Evolutionary conservation across 2,329 filamentous ascomycete genomes (phyloP).

Genomic region (Colletotrichum godetiae): DNA sequence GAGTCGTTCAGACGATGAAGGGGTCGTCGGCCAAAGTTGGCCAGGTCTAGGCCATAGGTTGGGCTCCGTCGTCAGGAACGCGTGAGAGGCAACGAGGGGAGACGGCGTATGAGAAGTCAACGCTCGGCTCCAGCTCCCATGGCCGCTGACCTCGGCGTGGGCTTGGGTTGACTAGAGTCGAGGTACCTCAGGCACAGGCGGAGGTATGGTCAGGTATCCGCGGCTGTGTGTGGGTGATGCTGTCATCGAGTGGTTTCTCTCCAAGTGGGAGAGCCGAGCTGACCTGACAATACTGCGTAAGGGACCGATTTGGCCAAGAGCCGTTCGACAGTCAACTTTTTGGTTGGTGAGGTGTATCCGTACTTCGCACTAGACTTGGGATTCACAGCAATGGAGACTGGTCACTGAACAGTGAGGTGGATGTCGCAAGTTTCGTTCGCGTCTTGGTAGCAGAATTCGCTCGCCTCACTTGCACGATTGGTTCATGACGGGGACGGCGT

Average conservation of each 20-base stretch:
- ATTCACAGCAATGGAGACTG: neutral
- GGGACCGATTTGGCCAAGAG: constrained; percentile 9
- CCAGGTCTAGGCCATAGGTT: constrained; percentile 24
- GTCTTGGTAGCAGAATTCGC: constrained; percentile 13
- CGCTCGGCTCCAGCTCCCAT: neutral
- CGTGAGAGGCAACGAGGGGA: constrained; percentile 13
- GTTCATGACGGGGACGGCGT: constrained; percentile 29
- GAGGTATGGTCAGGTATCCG: constrained; percentile 3
- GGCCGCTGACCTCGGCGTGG: neutral
- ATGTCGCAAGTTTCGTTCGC: constrained; percentile 12
- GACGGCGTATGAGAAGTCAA: constrained; percentile 12
- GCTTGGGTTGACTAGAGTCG: neutral
- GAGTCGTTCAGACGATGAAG: constrained; percentile 20
- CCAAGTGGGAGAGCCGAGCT: neutral
- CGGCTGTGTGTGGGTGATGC: constrained; percentile 1
- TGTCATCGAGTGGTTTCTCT: neutral
- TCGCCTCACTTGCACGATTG: constrained; percentile 37
- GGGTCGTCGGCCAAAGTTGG: constrained; percentile 17
- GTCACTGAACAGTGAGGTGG: neutral
- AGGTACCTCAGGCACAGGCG: constrained; percentile 1
- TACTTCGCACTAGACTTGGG: neutral
- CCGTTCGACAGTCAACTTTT: neutral
- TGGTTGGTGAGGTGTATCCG: neutral
- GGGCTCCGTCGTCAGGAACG: constrained; percentile 32
- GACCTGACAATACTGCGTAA: neutral